Evolutionary conservation across 2,329 filamentous ascomycete species (phyloP).

Genomic region (Penicillium concentricum): DNA sequence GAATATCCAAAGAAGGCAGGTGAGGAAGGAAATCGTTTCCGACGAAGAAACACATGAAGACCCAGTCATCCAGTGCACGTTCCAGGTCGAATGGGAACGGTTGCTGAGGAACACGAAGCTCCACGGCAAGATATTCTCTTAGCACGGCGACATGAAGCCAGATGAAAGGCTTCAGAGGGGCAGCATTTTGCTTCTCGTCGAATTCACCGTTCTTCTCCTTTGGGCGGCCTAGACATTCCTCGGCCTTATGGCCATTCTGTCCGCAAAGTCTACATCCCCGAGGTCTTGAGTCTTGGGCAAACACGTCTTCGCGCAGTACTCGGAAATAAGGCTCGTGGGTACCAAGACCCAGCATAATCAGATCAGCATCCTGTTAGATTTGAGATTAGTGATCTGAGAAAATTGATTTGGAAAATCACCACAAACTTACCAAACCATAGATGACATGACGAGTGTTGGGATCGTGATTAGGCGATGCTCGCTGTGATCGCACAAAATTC

Average conservation of each 20-base stretch:
- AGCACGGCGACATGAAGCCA: slow-evolving; percentile 94
- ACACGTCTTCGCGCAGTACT: slow-evolving; percentile 94
- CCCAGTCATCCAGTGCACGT: slow-evolving; percentile 93
- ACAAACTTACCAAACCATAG: slow-evolving; percentile 67
- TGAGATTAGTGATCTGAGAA: slow-evolving; percentile 21
- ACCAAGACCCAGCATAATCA: slow-evolving; percentile 96
- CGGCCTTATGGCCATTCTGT: slow-evolving; percentile 86
- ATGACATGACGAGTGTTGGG: slow-evolving; percentile 98
- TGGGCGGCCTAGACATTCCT: slow-evolving; percentile 75
- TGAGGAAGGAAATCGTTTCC: slow-evolving; percentile 98
- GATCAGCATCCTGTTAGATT: slow-evolving; percentile 70
- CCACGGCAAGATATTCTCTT: slow-evolving; percentile 87
- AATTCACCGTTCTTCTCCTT: slow-evolving; percentile 77
- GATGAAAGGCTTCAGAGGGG: slow-evolving; percentile 85
- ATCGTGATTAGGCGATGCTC: slow-evolving; percentile 84
- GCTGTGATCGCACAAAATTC: slow-evolving; percentile 93
- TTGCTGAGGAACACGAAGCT: slow-evolving; percentile 78
- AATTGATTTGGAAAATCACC: neutral
- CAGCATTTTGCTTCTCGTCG: slow-evolving; percentile 73
- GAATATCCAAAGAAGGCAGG: slow-evolving; percentile 93
- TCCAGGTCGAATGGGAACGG: slow-evolving; percentile 91
- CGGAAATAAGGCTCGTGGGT: slow-evolving; percentile 98
- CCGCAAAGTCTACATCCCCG: slow-evolving; percentile 85
- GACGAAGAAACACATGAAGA: slow-evolving; percentile 99
- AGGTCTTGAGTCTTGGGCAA: slow-evolving; percentile 80